Percentiles rank a stretch among this genome's conserved stretches.
These are phyloP conservation scores for Tephrocybe sp. DNA, from an alignment of 768 basidiomycete genomes.

Conservation along the genomic window DNA sequence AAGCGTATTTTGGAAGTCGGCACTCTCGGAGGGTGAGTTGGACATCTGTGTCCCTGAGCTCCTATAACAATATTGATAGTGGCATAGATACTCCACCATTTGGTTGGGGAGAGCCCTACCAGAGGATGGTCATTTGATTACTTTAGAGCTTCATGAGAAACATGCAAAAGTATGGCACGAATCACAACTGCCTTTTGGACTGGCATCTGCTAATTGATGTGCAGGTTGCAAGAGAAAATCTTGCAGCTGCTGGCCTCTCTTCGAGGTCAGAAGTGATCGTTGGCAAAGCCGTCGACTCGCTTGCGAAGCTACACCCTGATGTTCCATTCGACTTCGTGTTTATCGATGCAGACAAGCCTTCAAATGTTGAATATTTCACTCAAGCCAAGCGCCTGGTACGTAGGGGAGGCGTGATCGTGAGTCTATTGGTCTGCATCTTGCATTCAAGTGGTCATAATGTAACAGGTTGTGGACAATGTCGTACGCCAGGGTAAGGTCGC, in stretches of 20 bases:
- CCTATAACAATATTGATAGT: too few relatives aligned
- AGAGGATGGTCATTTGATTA: conserved; percentile 46
- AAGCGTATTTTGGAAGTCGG: conserved; percentile 65
- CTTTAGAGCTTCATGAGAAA: conserved; percentile 45
- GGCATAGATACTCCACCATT: conserved; percentile 41
- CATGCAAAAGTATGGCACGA: conserved; percentile 41
- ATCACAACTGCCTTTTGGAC: too few relatives aligned
- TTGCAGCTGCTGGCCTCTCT: conserved; percentile 51
- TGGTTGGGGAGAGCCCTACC: conserved; percentile 49
- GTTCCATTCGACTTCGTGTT: conserved; percentile 65
- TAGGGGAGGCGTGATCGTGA: conserved; percentile 60
- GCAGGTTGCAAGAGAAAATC: conserved; percentile 63
- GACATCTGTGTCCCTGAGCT: too few relatives aligned
- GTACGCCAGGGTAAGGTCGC: conserved; percentile 50
- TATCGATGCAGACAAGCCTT: conserved; percentile 71
- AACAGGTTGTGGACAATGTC: conserved; percentile 62
- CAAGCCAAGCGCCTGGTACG: conserved; percentile 62
- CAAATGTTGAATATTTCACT: conserved; percentile 53
- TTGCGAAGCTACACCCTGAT: conserved; percentile 46
- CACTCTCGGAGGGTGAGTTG: conserved; percentile 59
- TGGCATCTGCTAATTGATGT: too few relatives aligned
- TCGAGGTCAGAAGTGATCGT: conserved; percentile 48
- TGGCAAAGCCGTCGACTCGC: conserved; percentile 51
- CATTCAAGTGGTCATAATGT: neutral
- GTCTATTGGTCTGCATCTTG: conserved; percentile 17